Conservation (phyloP, 1,139 yeast species). For the Geotrichum citri-aurantii region DNA sequence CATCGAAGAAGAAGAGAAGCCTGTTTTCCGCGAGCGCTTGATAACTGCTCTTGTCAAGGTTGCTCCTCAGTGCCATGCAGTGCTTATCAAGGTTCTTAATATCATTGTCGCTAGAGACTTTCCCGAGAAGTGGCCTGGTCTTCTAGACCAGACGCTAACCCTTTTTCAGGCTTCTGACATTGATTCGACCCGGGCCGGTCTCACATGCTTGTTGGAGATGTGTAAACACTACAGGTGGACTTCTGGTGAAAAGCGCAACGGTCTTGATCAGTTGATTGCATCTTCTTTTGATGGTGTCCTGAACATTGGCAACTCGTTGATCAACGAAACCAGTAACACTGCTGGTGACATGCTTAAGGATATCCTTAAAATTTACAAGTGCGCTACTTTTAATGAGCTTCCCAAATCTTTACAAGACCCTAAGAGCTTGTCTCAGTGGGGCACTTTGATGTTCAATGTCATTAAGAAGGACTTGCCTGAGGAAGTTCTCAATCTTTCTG, state of each 20-base stretch:
- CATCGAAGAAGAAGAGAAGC: constrained; percentile 66
- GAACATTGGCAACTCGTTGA: constrained; percentile 54
- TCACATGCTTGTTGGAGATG: constrained; percentile 69
- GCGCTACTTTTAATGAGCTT: constrained; percentile 68
- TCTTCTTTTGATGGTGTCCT: constrained; percentile 67
- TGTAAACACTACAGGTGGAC: constrained; percentile 75
- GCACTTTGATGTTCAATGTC: constrained; percentile 65
- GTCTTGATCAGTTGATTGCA: constrained; percentile 54
- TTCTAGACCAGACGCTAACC: constrained; percentile 54
- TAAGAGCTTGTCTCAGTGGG: constrained; percentile 64
- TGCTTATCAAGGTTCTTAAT: constrained; percentile 65
- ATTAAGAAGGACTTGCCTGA: constrained; percentile 57
- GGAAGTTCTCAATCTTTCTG: constrained; percentile 42
- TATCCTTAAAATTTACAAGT: constrained; percentile 73
- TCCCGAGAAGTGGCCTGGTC: constrained; percentile 63
- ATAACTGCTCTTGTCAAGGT: constrained; percentile 44
- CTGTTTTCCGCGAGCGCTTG: constrained; percentile 58
- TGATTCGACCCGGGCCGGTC: constrained; percentile 65
- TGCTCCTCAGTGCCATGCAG: constrained; percentile 43
- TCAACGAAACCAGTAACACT: constrained; percentile 42
- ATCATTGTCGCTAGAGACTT: constrained; percentile 63
- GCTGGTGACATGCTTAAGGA: constrained; percentile 75
- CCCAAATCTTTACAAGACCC: constrained; percentile 62
- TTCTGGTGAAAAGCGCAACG: constrained; percentile 52
- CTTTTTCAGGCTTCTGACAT: constrained; percentile 53